These are phyloP conservation scores for Eimeria praecox DNA, from an alignment of 169 alveolate genomes.

Conservation along the genomic window DNA sequence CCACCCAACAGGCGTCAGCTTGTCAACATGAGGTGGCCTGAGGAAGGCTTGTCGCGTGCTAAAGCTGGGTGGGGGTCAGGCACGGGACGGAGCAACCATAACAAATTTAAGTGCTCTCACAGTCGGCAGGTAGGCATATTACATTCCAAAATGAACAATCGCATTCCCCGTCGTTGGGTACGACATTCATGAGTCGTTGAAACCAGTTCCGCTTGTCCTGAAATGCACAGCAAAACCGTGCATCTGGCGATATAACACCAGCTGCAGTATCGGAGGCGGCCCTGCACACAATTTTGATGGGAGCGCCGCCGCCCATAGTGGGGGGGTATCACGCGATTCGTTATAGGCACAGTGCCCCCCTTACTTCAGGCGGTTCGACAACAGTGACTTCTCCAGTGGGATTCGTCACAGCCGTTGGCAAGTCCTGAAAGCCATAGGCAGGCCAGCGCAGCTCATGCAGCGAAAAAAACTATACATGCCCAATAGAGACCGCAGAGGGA, in stretches of 20 bases:
- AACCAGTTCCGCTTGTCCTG: slow-evolving; percentile 68
- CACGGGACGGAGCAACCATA: background rate
- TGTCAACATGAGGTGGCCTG: background rate
- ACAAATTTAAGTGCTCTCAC: background rate
- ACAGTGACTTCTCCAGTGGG: slow-evolving; percentile 70
- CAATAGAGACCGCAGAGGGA: background rate
- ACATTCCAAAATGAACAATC: slow-evolving; percentile 68
- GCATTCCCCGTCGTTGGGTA: slow-evolving; percentile 70
- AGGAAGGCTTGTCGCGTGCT: background rate
- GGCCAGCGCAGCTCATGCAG: background rate
- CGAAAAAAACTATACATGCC: background rate
- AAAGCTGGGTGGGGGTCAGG: background rate
- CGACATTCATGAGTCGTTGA: slow-evolving; percentile 64
- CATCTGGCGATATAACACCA: background rate
- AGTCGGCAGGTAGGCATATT: slow-evolving; percentile 69
- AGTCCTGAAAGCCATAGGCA: slow-evolving; percentile 14
- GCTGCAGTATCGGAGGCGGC: background rate
- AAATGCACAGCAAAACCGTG: slow-evolving; percentile 1
- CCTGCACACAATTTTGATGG: background rate
- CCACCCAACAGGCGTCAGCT: background rate
- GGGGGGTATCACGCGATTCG: background rate
- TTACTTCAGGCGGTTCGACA: slow-evolving; percentile 54
- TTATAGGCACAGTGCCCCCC: too few relatives aligned
- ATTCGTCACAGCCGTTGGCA: slow-evolving; percentile 55
- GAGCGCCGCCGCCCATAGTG: background rate